Conservation (phyloP, 2,329 filamentous ascomycete genomes). For the Botrytis fabae region DNA sequence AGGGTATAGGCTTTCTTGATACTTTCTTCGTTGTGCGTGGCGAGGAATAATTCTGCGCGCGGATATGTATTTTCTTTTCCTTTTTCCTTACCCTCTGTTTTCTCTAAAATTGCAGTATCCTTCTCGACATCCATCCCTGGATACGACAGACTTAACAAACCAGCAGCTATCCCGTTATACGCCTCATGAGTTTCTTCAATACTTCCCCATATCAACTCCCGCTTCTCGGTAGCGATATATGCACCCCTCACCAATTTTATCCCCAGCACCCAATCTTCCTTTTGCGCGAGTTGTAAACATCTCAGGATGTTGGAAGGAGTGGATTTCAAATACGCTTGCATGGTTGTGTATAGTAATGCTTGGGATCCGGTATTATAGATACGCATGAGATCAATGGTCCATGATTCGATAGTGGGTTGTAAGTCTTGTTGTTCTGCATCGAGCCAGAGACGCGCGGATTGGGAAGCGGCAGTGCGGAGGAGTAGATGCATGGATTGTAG, state of each 20-base stretch:
- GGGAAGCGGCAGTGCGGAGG: conserved; percentile 30
- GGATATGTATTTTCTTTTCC: conserved; percentile 22
- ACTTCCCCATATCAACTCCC: conserved; percentile 47
- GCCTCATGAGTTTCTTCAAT: conserved; percentile 50
- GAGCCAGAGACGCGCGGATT: conserved; percentile 48
- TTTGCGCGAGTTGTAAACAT: conserved; percentile 48
- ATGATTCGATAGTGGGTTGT: conserved; percentile 52
- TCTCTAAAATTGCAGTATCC: conserved; percentile 18
- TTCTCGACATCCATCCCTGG: conserved; percentile 33
- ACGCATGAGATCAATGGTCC: conserved; percentile 55
- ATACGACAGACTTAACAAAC: conserved; percentile 46
- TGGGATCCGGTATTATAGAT: conserved; percentile 49
- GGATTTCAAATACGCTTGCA: conserved; percentile 54
- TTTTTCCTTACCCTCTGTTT: not conserved
- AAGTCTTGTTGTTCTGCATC: conserved; percentile 56
- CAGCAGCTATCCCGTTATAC: conserved; percentile 57
- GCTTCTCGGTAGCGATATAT: conserved; percentile 51
- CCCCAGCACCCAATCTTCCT: conserved; percentile 51
- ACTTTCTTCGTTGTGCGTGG: conserved; percentile 76
- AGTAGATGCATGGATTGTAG: conserved; percentile 44
- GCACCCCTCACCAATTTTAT: conserved; percentile 56
- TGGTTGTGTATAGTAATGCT: conserved; percentile 50
- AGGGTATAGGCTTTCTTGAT: conserved; percentile 57
- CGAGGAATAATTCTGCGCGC: conserved; percentile 62
- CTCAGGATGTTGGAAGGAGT: conserved; percentile 47